Conservation (phyloP, 202 grass and related monocot genomes). For the Setaria viridis region DNA sequence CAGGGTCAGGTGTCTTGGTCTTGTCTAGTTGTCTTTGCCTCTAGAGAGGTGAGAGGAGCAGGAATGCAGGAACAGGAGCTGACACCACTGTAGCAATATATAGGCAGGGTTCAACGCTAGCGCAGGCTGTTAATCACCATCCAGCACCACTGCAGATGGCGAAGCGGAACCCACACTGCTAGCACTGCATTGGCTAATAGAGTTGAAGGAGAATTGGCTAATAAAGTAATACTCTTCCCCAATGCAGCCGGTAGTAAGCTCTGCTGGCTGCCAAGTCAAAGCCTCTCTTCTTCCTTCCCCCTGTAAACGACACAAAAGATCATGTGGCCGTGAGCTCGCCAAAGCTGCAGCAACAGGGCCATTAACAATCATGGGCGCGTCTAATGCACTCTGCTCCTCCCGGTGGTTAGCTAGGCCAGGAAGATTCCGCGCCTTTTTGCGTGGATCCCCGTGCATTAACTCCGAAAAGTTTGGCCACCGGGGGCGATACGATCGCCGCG, state of each 20-base stretch:
- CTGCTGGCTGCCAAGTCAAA: background rate
- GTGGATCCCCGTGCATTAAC: background rate
- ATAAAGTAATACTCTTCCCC: too few relatives aligned
- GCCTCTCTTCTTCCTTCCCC: background rate
- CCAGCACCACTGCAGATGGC: too few relatives aligned
- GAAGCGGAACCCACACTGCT: too few relatives aligned
- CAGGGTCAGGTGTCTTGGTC: background rate
- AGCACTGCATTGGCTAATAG: too few relatives aligned
- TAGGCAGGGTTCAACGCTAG: background rate
- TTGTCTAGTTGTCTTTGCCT: background rate
- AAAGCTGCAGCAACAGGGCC: background rate
- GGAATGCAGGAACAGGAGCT: background rate
- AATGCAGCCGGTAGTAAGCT: too few relatives aligned
- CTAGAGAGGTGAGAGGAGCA: background rate
- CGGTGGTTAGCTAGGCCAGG: background rate
- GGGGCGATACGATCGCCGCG: too few relatives aligned
- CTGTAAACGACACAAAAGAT: background rate
- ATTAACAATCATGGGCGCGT: background rate
- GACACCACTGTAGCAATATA: background rate
- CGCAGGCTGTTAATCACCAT: too few relatives aligned
- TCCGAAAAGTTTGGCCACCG: background rate
- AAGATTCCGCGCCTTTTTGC: slow-evolving; percentile 8
- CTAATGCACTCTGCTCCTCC: background rate
- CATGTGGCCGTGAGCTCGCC: slow-evolving; percentile 1
- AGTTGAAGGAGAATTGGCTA: too few relatives aligned